Base-by-base conservation (phyloP, 2,329 filamentous ascomycete genomes). In the Leptographium wingfieldii region DNA sequence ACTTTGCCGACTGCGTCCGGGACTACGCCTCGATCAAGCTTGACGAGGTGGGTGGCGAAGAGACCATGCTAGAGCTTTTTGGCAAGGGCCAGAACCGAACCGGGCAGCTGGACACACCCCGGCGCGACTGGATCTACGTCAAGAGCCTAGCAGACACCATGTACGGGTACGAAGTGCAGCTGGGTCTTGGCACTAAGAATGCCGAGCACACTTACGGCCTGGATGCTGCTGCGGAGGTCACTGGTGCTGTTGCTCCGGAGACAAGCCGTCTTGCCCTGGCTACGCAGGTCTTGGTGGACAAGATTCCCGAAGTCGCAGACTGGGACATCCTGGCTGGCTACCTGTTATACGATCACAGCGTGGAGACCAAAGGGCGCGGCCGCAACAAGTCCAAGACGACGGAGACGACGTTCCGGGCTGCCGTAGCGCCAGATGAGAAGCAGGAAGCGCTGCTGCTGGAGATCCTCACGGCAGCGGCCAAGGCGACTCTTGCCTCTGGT, bases 311-410 rank as follows among this genome's bases (percentile, higher is more conserved):
- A 66, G 80, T 96, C 35, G 83, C 84, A 65, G 85, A 91, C 60
- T 99, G 94, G 94, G 89, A 95, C 68, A 80, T 88, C 5, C 73
- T 99, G 60, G 87, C 91, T 31, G 91, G 91, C 19, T 99, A 96
- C 71, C 80, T 99, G 7, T 77, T 99, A 2, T 95, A 90, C 69
- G 94, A 99, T 67, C 92, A 97, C 71, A 94, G 91, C 0, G 80
- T 79, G 1, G 83, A 81, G 68, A 74, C 68, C 69, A 83, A 70
- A 60, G 74, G 58, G 11, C 59, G 63, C 16, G 59, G 60, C 35
- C 64, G 64, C 3, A 63, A 59, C 12, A 69, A 63, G 55, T 63
- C 68, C 6, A 69, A 65, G 63, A 69, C 69, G 14, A 73, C 83
- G 1, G 81, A 88, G 57, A 76, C 76, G 22, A 78, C 81, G 31